Base-by-base conservation (phyloP, 192 early-diverging fungal species). In the Chytriomyces sp. region DNA sequence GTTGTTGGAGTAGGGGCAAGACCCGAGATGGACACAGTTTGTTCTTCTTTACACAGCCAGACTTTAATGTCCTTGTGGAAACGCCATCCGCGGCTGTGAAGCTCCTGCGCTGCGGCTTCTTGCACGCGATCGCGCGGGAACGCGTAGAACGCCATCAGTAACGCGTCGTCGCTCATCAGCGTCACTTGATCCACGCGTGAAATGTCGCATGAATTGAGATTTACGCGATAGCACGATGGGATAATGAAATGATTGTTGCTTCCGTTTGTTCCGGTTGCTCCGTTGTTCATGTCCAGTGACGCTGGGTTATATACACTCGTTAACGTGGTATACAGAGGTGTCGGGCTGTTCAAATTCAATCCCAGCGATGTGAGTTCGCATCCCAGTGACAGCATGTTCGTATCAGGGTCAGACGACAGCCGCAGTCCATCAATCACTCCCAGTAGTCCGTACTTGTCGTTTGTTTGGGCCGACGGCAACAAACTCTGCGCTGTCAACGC, bases 131-230 rank as follows among this genome's bases (percentile, higher is more conserved):
- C 96, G 63, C 93, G 89, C 23, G 98, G 97, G 88, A 95, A 91
- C 18, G 93, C 92, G 85, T 99, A 98, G 84, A 99, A 99, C 49
- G 96, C 89, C 86, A 98, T 98, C 74, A 99, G 96, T 71, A 99
- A 85, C n/a, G 95, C 94, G 75, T 98, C 96, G 71, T 98, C 97
- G 50, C 86, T 84, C 44, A 96, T 90, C 10, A 87, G 82, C 11
- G 85, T 77, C 66, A 99, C 87, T 76, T 92, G 92, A 57, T 90
- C 84, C 60, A 92, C 84, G 13, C 93, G 88, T 11, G 53, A 47
- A 7, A 66, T 16, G 53, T 60, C 50, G 10, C 50, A 13, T 35
- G 81, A 48, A 45, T 71, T 66, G 7, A 75, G 74, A 10, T 71
- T 35, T 18, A 79, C 35, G 6, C 63, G 60, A 81, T 99, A 99